Conservation (phyloP, 139 green algal species). For the Pycnococcus provasolii region DNA sequence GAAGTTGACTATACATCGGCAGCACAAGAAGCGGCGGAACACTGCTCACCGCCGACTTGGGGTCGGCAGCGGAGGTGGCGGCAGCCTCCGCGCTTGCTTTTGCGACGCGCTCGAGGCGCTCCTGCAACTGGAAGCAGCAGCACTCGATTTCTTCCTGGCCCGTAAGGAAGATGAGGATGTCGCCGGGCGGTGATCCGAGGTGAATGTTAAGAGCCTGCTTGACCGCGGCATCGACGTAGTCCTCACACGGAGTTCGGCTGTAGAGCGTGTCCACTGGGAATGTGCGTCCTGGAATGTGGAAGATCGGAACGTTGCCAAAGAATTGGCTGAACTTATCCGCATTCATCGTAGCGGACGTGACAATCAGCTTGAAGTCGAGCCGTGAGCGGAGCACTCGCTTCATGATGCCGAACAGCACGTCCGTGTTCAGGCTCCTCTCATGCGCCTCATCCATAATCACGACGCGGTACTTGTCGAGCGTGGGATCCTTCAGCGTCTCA, state of each 20-base stretch:
- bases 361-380: constrained; percentile 90
- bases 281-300: constrained; percentile 86
- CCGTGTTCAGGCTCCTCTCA: constrained; percentile 82
- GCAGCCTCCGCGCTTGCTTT: not conserved
- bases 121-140: constrained; percentile 69
- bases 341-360: constrained; percentile 88
- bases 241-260: constrained; percentile 76
- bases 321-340: constrained; percentile 45
- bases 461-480: constrained; percentile 73
- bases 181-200: constrained; percentile 67
- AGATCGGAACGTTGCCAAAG: constrained; percentile 65
- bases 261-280: constrained; percentile 94
- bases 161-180: constrained; percentile 99
- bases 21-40: constrained; percentile 75
- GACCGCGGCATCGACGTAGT: constrained; percentile 93
- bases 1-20: constrained; percentile 91
- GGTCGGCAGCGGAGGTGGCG: too few species aligned
- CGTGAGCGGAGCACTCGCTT: constrained; percentile 70
- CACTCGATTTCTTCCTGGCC: constrained; percentile 89
- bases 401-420: constrained; percentile 95
- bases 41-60: constrained; percentile 39
- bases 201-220: constrained; percentile 93
- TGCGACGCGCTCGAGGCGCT: constrained; percentile 35
- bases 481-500: constrained; percentile 74
- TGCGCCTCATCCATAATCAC: constrained; percentile 84